Evolutionary conservation across 2,329 filamentous ascomycete species (phyloP), one percentile per base, ranked within the genome.

Genomic region (Pseudocercospora ulei): DNA sequence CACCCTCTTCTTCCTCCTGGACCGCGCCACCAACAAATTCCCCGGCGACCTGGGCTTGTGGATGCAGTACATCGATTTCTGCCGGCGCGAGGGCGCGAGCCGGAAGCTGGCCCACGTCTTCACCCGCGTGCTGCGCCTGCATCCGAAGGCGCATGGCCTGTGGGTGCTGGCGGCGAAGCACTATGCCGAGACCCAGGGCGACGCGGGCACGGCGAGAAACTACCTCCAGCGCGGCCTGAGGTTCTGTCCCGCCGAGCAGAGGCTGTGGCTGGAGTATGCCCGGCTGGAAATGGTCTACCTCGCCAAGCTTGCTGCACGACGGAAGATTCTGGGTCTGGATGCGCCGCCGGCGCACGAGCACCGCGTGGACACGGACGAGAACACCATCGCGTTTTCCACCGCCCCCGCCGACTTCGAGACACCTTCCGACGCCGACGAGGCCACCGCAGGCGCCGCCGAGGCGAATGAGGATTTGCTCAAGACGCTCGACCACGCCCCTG

Each of bases 271-370:
- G 20, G 84, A 94, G 63, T 96, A 95, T 58, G 81, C 82, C 5
- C 80, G 82, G 56, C 72, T 88, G 56, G 90, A 98, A 68, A 85
- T 94, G 76, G 80, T 90, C 47, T 96, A 93, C 69, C 70, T 96
- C 39, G 76, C 74, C 35, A 86, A 82, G 64, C 76, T 96, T 56
- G 77, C 82, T 42, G 76, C 75, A 44, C 75, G 85, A 59, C 77
- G 79, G 61, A 71, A 71, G 51, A 74, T 82, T 38, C 58, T 83
- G 40, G 78, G 78, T 3, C 59, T 82, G 41, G 75, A 79, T 48
- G 62, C 59, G 50, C 64, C 57, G 30, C 67, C 67, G 6, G 26
- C 44, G 13, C 49, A 51, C 3, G 35, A 38, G 34, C 66, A 69
- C 13, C 66, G 67, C 6, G 27, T 48, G n/a, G 50, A 49, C 3